A percentile compares a stretch with the other conserved stretches of the same genome.
These are phyloP conservation scores for Aristolochia californica DNA, from an alignment of 164 flowering plant species.

Conservation along the genomic window DNA sequence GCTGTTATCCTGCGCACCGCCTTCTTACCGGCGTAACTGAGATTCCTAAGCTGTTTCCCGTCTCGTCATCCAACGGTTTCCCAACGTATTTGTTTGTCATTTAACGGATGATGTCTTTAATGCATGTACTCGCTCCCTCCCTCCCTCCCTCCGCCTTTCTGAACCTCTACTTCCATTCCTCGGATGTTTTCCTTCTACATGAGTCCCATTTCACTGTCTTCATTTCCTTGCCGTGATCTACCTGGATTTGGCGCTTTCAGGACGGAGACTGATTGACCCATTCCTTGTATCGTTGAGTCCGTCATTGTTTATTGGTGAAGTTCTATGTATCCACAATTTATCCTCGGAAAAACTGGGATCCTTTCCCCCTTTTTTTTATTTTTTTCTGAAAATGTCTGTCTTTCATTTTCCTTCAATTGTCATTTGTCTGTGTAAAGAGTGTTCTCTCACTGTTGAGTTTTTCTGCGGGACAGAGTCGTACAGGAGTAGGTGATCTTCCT, in stretches of 20 bases:
- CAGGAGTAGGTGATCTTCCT: constrained; percentile 34
- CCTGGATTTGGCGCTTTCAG: constrained; percentile 22
- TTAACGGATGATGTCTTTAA: constrained; percentile 18
- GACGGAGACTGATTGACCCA: constrained; percentile 16
- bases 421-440: constrained; percentile 1
- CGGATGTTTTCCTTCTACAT: constrained; percentile 7
- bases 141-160: constrained; percentile 10
- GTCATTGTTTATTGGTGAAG: constrained; percentile 8
- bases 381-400: constrained; percentile 7
- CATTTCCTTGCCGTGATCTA: constrained; percentile 31
- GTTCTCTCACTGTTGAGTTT: neutral
- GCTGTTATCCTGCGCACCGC: constrained; percentile 16
- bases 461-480: constrained; percentile 33
- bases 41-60: neutral
- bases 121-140: too few species aligned
- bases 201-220: constrained; percentile 7
- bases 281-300: constrained; percentile 11
- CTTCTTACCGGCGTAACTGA: too few species aligned
- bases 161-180: constrained; percentile 10
- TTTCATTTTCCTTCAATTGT: constrained; percentile 12
- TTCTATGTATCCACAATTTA: constrained; percentile 27
- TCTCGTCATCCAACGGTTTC: constrained; percentile 8
- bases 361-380: constrained; percentile 17
- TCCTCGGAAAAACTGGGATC: constrained; percentile 38
- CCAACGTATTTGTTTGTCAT: constrained; percentile 5